Base-by-base conservation (phyloP, 805 yeast species). In the Candida lessepsii region DNA sequence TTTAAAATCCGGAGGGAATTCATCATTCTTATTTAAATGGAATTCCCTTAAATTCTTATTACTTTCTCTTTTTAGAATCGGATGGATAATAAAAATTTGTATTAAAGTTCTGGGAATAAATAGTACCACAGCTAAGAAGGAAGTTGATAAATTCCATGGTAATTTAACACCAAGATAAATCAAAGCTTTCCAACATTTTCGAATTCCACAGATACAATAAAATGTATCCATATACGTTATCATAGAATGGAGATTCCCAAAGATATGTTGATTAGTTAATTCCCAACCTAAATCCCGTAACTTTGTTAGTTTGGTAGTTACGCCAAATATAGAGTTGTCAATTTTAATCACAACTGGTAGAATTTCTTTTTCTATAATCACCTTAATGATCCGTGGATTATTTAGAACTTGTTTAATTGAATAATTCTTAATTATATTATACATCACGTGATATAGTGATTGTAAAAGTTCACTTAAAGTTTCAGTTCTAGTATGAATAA, bases 41-140 rank as follows among this genome's bases (percentile, higher is more conserved):
- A 50, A 49, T 29, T 47, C 40, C 27, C 51, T 45, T 41, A 47
- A 45, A 2, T 46, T 49, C 5, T 31, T 21, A 17, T 34, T 39
- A 9, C 27, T 20, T 5, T 34, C 15, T 9, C 19, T 26, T 17
- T 26, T 26, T 8, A 29, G 10, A 4, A 35, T 10, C 6, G 59
- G 54, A 42, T 52, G 46, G 8, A 45, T 17, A 4, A 52, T 24
- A 16, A 50, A 42, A 10, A 47, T 43, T 25, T 49, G 51, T 9
- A 56, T n/a, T 13, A 55, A 18, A 5, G 57, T 34, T 30, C 40
- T 47, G 3, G 65, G 63, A 9, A 58, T 6, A 28, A 56, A 55
- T 9, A 56, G 37, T 11, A 41, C 16, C 2, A 53, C 28, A n/a
- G 50, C 44, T 5, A 54, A 15, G 30, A 41, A 44, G 10, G 47